Percentiles rank a stretch among this genome's conserved stretches.
Evolutionary conservation across 2,329 filamentous ascomycete genomes (phyloP).

Genomic region (Shiraia bambusicola): DNA sequence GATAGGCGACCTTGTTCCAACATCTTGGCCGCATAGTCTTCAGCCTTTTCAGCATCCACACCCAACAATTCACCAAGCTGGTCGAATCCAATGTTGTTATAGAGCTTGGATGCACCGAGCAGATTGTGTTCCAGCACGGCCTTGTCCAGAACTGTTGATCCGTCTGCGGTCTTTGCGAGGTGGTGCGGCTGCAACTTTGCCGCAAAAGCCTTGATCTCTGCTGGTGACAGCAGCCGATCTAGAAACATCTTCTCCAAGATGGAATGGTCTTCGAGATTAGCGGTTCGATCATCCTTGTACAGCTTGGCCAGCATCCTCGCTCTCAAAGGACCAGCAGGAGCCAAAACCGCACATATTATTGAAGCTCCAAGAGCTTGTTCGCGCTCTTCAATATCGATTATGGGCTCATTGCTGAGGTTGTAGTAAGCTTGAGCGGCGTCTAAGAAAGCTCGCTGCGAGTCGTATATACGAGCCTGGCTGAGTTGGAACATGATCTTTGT

Average conservation of each 20-base stretch:
- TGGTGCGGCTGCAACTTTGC: conserved; percentile 81
- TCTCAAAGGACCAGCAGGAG: conserved; percentile 83
- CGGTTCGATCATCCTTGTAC: conserved; percentile 89
- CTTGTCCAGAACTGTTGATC: conserved; percentile 87
- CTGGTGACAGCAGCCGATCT: conserved; percentile 75
- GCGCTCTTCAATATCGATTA: conserved; percentile 84
- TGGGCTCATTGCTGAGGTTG: conserved; percentile 73
- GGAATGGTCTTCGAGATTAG: conserved; percentile 72
- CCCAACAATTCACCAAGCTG: conserved; percentile 76
- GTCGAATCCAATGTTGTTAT: conserved; percentile 58
- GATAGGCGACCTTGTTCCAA: conserved; percentile 88
- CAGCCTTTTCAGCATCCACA: conserved; percentile 76
- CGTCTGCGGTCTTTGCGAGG: conserved; percentile 84
- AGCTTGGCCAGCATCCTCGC: conserved; percentile 77
- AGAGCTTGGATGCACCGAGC: conserved; percentile 70
- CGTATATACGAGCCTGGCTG: conserved; percentile 88
- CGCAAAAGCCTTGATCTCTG: conserved; percentile 86
- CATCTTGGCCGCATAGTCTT: conserved; percentile 91
- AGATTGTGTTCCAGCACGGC: conserved; percentile 97
- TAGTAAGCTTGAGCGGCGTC: conserved; percentile 87
- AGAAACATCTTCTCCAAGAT: conserved; percentile 98
- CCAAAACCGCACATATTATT: conserved; percentile 88
- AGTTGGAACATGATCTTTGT: conserved; percentile 84
- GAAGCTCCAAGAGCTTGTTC: conserved; percentile 81
- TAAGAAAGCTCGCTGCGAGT: conserved; percentile 86